Evolutionary conservation across 352 stramenopile species (phyloP).

Genomic region (Phytophthora sp.): DNA sequence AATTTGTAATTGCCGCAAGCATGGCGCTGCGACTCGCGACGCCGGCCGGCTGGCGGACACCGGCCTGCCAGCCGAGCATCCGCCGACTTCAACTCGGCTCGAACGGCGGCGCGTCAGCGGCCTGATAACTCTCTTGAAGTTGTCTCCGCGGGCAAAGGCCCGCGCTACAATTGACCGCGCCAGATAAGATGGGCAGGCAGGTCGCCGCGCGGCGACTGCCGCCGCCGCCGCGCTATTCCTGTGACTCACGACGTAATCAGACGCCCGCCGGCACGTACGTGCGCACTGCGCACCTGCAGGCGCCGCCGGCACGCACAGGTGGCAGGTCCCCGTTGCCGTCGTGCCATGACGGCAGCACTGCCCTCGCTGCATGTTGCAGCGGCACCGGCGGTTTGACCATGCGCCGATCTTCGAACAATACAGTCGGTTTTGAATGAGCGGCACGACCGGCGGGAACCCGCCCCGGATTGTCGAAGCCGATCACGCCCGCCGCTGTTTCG

Average conservation of each 20-base stretch:
- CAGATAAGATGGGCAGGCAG: constrained; percentile 24
- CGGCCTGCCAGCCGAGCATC: no score
- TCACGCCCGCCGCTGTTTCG: neutral
- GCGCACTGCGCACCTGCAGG: constrained; percentile 8
- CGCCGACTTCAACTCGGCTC: constrained; percentile 27
- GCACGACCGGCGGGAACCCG: constrained; percentile 9
- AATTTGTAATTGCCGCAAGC: constrained; percentile 31
- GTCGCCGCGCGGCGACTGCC: neutral
- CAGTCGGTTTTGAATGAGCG: constrained; percentile 20
- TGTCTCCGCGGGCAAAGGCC: neutral
- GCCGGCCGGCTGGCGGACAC: no score
- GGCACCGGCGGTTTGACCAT: no score
- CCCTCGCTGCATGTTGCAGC: no score
- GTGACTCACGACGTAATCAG: constrained; percentile 39
- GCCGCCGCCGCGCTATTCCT: no score
- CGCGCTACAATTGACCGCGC: neutral
- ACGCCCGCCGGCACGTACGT: constrained; percentile 14
- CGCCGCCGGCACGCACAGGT: neutral
- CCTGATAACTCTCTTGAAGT: constrained; percentile 12
- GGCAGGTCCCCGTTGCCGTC: no score
- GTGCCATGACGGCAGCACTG: neutral
- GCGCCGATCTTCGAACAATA: constrained; percentile 42
- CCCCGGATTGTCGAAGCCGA: constrained; percentile 1
- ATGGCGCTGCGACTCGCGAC: no score
- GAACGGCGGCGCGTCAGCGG: neutral